Percentiles rank a stretch among this genome's conserved stretches.
phyloP scores from a whole-genome alignment of 495 filamentous ascomycete genomes.

The Xylaria grammica region DNA sequence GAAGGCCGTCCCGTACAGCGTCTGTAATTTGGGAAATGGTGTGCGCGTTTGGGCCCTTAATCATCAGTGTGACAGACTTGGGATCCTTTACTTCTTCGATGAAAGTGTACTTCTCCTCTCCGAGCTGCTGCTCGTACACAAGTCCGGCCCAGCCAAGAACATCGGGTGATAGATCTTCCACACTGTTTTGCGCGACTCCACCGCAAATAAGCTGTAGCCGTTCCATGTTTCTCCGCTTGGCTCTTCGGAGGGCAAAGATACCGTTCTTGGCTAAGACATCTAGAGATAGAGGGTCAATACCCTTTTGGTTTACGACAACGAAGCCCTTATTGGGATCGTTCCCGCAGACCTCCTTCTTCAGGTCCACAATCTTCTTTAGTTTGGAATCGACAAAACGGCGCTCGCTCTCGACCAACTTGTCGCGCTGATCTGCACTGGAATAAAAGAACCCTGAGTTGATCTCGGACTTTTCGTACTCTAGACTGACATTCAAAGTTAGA shows the following conservation, averaged over 20 bases:
- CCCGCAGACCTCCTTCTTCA: conserved; percentile 98
- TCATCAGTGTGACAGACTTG: conserved; percentile 97
- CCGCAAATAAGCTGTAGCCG: conserved; percentile 93
- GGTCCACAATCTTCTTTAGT: conserved; percentile 93
- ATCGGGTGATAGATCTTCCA: conserved; percentile 88
- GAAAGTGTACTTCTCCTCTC: conserved; percentile 99
- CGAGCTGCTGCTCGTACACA: conserved; percentile 96
- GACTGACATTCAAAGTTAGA: conserved; percentile 91
- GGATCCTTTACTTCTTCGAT: conserved; percentile 98
- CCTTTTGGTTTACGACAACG: conserved; percentile 99
- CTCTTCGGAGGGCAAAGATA: conserved; percentile 89
- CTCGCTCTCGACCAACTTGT: conserved; percentile 97
- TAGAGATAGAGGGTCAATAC: conserved; percentile 93
- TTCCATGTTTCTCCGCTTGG: conserved; percentile 99
- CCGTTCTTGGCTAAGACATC: conserved; percentile 98
- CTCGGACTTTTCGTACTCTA: conserved; percentile 99
- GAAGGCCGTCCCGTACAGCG: conserved; percentile 93
- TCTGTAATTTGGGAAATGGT: conserved; percentile 96
- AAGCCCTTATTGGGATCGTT: conserved; percentile 94
- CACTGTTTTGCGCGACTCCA: conserved; percentile 90
- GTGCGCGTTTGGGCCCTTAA: conserved; percentile 96
- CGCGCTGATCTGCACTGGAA: conserved; percentile 91
- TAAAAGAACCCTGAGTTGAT: conserved; percentile 99
- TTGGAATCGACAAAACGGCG: conserved; percentile 96
- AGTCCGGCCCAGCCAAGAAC: conserved; percentile 94